phyloP scores from a whole-genome alignment of 1,139 yeast species.

The Kodamaea suecica region DNA sequence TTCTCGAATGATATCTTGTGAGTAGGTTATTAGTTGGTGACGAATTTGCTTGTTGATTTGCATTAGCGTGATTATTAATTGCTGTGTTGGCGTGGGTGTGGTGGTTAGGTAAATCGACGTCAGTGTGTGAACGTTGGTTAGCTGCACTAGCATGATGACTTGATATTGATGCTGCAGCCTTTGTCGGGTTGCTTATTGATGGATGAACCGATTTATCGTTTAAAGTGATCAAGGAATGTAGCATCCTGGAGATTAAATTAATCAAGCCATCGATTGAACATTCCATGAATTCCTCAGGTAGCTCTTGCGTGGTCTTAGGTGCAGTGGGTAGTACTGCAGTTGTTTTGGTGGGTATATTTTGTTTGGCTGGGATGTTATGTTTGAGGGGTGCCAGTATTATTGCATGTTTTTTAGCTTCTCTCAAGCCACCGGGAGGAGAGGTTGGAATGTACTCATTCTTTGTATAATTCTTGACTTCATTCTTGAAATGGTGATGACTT shows the following conservation, averaged over 20 bases:
- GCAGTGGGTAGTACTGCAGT: conserved; percentile 1
- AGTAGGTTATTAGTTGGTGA: conserved; percentile 34
- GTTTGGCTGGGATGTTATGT: no score
- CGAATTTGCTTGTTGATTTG: no score
- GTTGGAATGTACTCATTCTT: conserved; percentile 4
- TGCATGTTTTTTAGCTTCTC: not conserved
- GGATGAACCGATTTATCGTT: conserved; percentile 58
- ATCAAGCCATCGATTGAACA: conserved; percentile 73
- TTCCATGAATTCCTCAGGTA: conserved; percentile 60
- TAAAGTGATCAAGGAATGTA: conserved; percentile 62
- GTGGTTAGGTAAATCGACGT: no score
- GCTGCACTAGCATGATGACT: no score
- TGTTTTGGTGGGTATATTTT: not conserved
- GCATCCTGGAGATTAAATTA: conserved; percentile 72
- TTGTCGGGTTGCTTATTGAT: conserved; percentile 28
- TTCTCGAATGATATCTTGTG: conserved; percentile 89
- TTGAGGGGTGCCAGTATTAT: not conserved
- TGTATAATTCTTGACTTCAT: not conserved
- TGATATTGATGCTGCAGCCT: no score
- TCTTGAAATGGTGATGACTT: conserved; percentile 4
- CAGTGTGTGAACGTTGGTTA: no score
- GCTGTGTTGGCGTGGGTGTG: conserved; percentile 44
- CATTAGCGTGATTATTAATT: conserved; percentile 26
- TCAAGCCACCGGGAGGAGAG: conserved; percentile 4
- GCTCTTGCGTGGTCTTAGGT: conserved; percentile 12